These are phyloP conservation scores for Psilocybe azurescens DNA, from an alignment of 768 basidiomycete species.

Conservation along the genomic window DNA sequence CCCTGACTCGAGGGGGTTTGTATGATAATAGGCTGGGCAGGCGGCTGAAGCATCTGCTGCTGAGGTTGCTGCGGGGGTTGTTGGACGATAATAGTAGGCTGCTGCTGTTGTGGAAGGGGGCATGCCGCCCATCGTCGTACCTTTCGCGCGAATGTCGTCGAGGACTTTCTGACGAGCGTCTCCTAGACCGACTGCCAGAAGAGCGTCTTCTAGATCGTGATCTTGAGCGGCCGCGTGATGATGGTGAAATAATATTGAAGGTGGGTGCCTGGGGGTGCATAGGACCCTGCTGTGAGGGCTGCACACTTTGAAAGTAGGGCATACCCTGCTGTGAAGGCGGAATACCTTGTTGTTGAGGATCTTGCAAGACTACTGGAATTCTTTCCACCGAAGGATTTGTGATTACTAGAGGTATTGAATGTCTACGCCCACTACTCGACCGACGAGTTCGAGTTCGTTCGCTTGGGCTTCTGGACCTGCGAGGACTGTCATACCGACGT, in stretches of 20 bases:
- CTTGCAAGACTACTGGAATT: constrained; percentile 23
- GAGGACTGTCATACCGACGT: constrained; percentile 12
- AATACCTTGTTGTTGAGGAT: constrained; percentile 11
- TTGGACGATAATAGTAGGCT: constrained; percentile 34
- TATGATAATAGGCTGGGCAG: constrained; percentile 24
- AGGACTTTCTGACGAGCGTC: background rate
- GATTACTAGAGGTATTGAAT: constrained; percentile 18
- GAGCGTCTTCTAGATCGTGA: constrained; percentile 6
- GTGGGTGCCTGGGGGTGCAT: constrained; percentile 13
- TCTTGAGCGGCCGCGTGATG: constrained; percentile 9
- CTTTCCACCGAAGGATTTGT: constrained; percentile 20
- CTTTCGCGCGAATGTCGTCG: constrained; percentile 5
- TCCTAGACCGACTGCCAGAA: constrained; percentile 2
- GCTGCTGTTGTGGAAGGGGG: constrained; percentile 25
- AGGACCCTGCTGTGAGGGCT: constrained; percentile 7
- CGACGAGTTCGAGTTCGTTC: constrained; percentile 17
- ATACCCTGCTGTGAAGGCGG: background rate
- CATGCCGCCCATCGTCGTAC: constrained; percentile 15
- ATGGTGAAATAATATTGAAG: constrained; percentile 25
- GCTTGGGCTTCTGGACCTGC: constrained; percentile 23
- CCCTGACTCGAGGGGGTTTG: constrained; percentile 18
- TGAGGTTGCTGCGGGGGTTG: constrained; percentile 27
- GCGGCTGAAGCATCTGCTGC: constrained; percentile 13
- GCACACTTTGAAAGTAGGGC: background rate
- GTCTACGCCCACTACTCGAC: constrained; percentile 16